These are phyloP conservation scores for Anastatica hierochuntica DNA, from an alignment of 345 rosid species.

Conservation along the genomic window DNA sequence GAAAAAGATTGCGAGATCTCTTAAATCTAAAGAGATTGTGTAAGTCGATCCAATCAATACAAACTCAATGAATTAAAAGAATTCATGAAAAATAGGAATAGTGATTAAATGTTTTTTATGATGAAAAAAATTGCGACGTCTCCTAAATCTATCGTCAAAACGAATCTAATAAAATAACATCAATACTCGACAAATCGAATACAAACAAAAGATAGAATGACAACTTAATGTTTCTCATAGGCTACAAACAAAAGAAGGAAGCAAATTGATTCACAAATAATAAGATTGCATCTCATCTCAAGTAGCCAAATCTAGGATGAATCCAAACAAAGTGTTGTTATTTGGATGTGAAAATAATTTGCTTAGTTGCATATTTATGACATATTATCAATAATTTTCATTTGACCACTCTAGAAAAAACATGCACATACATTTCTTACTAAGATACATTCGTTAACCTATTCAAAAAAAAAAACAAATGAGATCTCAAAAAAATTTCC, in stretches of 20 bases:
- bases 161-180: no score
- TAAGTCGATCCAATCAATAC: not conserved
- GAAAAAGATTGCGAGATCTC: not conserved
- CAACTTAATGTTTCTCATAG: not conserved
- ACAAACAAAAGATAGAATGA: no score
- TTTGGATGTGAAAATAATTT: not conserved
- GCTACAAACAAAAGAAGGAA: no score
- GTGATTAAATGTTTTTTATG: no score
- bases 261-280: not conserved
- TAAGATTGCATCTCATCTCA: not conserved
- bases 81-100: no score
- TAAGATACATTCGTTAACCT: not conserved
- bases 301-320: not conserved
- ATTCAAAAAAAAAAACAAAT: conserved; percentile 1
- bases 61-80: not conserved
- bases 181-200: no score
- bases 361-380: no score
- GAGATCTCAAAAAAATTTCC: not conserved
- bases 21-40: not conserved
- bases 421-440: no score
- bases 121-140: not conserved
- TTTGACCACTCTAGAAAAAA: not conserved
- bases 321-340: not conserved
- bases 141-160: not conserved
- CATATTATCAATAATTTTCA: not conserved